These are phyloP conservation scores for Wickerhamiella nectarea DNA, from an alignment of 805 yeast genomes.

Conservation along the genomic window DNA sequence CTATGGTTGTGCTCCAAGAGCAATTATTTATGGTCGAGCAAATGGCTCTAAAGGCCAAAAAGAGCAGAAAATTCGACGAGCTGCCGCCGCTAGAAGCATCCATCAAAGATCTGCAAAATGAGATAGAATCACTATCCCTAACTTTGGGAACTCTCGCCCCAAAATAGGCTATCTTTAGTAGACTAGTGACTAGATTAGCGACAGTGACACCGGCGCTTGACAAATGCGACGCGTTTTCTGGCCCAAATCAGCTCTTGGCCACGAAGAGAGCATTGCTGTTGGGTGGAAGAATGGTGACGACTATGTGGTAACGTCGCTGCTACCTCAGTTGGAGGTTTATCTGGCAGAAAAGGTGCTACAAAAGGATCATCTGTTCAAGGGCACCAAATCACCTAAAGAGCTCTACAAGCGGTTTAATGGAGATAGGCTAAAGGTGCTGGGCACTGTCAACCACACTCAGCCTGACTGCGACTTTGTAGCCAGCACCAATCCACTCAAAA, in stretches of 20 bases:
- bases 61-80: slow-evolving; percentile 66
- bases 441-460: slow-evolving; percentile 11
- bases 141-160: slow-evolving; percentile 44
- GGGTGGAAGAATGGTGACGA: slow-evolving; percentile 18
- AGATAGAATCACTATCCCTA: slow-evolving; percentile 31
- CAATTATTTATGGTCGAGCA: slow-evolving; percentile 60
- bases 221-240: slow-evolving; percentile 11
- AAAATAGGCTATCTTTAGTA: background rate
- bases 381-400: slow-evolving; percentile 11
- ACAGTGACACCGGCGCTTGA: too few relatives aligned
- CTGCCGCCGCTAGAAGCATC: slow-evolving; percentile 45
- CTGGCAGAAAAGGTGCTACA: slow-evolving; percentile 14
- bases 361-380: slow-evolving; percentile 13
- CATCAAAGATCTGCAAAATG: slow-evolving; percentile 40
- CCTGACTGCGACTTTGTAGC: slow-evolving; percentile 1
- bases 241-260: slow-evolving; percentile 7
- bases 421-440: slow-evolving; percentile 14
- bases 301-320: slow-evolving; percentile 15
- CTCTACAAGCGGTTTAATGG: slow-evolving; percentile 14
- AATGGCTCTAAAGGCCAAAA: slow-evolving; percentile 48
- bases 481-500: background rate
- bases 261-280: slow-evolving; percentile 10
- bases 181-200: too few relatives aligned
- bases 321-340: slow-evolving; percentile 13
- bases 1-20: slow-evolving; percentile 75